Conservation (phyloP, 2,329 filamentous ascomycete genomes). For the Colletotrichum filicis region DNA sequence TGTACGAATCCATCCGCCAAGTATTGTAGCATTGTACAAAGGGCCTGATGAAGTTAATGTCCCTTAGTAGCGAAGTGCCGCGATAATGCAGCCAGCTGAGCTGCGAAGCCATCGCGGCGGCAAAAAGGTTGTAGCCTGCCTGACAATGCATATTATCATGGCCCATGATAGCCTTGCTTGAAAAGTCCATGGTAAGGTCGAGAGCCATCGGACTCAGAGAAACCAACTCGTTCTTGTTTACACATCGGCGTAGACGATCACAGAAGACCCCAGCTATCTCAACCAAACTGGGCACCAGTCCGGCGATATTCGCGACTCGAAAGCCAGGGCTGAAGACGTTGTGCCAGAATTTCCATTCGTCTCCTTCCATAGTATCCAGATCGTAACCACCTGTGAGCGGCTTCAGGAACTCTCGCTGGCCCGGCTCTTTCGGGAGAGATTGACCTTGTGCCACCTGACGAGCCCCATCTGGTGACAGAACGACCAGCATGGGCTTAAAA, state of each 20-base stretch:
- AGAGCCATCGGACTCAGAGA: conserved; percentile 3
- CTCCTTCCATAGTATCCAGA: conserved; percentile 24
- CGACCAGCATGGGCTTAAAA: conserved; percentile 14
- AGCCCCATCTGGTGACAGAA: conserved; percentile 8
- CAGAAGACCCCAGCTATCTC: conserved; percentile 2
- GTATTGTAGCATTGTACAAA: conserved; percentile 20
- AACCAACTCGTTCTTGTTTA: not conserved
- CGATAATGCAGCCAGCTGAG: conserved; percentile 7
- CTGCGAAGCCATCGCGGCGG: conserved; percentile 15
- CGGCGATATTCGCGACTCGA: not conserved
- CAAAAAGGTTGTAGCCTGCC: conserved; percentile 11
- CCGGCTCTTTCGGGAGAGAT: conserved; percentile 3
- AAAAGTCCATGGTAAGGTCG: conserved; percentile 20
- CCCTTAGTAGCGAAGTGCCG: conserved; percentile 12
- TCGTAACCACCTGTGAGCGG: conserved; percentile 14
- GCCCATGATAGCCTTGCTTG: conserved; percentile 17
- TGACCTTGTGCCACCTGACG: not conserved
- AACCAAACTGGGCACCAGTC: conserved; percentile 12
- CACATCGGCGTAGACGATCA: conserved; percentile 3
- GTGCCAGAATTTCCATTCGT: conserved; percentile 17
- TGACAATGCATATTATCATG: conserved; percentile 23
- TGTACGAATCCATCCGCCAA: conserved; percentile 19
- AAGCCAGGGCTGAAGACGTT: conserved; percentile 22
- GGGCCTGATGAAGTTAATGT: conserved; percentile 11
- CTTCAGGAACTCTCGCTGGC: conserved; percentile 9